A percentile compares a stretch with the other conserved stretches of the same genome.
These are phyloP conservation scores for Pseudevernia furfuracea DNA, from an alignment of 495 filamentous ascomycete genomes.

Conservation along the genomic window DNA sequence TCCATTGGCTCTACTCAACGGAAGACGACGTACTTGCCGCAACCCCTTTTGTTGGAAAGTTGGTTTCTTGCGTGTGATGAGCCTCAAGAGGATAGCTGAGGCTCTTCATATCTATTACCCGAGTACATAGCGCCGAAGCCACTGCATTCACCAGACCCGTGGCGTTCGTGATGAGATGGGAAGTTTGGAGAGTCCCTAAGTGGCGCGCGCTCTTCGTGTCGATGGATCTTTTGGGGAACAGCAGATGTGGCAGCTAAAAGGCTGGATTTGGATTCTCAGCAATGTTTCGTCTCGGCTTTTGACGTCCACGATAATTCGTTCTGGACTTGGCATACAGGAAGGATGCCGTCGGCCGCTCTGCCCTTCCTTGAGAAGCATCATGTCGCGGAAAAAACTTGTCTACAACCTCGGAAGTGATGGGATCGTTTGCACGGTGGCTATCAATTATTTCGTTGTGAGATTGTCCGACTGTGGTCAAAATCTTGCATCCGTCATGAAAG, in stretches of 20 bases:
- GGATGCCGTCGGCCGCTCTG: neutral
- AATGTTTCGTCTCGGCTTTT: neutral
- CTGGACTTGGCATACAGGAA: neutral
- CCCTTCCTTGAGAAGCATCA: neutral
- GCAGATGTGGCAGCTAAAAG: neutral
- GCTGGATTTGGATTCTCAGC: neutral
- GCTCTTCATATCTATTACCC: no score
- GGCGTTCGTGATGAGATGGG: neutral
- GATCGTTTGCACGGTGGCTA: neutral
- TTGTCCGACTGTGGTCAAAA: slow-evolving; percentile 20
- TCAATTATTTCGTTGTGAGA: neutral
- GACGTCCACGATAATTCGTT: neutral
- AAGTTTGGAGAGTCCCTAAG: neutral
- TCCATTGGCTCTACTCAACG: no score
- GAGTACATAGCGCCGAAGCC: no score
- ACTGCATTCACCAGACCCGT: neutral
- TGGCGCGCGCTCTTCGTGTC: neutral
- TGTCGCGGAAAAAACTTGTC: neutral
- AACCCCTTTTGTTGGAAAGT: no score
- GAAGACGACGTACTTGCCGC: no score
- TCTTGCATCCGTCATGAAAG: slow-evolving; percentile 39
- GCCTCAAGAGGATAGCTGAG: no score
- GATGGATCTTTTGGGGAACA: neutral
- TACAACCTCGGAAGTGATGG: neutral
- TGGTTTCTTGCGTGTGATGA: no score